A percentile compares a stretch with the other conserved stretches of the same genome.
These are phyloP conservation scores for Crassisporium funariophilum DNA, from an alignment of 768 basidiomycete genomes.

Conservation along the genomic window DNA sequence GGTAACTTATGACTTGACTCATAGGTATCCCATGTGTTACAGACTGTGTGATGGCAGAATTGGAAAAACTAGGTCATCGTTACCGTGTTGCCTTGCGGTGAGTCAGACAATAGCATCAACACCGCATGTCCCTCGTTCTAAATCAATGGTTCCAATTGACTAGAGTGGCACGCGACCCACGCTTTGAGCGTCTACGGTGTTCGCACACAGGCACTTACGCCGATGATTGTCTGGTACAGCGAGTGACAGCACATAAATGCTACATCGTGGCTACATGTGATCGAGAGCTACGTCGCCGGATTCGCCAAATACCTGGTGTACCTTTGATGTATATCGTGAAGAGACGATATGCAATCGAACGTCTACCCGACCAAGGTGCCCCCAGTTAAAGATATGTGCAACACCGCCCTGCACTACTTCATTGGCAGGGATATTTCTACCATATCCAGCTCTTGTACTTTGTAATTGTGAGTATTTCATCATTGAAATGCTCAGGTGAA, in stretches of 20 bases:
- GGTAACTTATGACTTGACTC: constrained; percentile 9
- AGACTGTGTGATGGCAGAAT: constrained; percentile 97
- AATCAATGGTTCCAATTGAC: constrained; percentile 6
- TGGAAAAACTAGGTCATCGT: constrained; percentile 95
- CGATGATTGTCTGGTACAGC: constrained; percentile 96
- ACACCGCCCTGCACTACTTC: no score
- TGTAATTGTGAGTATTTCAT: no score
- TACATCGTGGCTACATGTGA: constrained; percentile 99
- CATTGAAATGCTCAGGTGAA: no score
- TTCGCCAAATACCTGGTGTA: constrained; percentile 91
- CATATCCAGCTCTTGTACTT: no score
- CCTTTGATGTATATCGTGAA: constrained; percentile 98
- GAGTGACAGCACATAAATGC: constrained; percentile 93
- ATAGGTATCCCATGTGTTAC: constrained; percentile 98
- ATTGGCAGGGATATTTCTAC: no score
- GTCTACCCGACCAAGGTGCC: constrained; percentile 91
- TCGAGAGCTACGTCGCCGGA: constrained; percentile 86
- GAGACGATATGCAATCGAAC: constrained; percentile 90
- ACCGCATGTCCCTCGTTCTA: neutral
- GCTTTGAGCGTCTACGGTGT: constrained; percentile 93
- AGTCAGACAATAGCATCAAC: constrained; percentile 26
- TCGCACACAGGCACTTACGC: constrained; percentile 97
- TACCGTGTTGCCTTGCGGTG: constrained; percentile 94
- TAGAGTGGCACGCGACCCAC: constrained; percentile 94
- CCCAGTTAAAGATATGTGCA: constrained; percentile 43